Percentiles rank a stretch among this genome's conserved stretches.
These are phyloP conservation scores for Aciculosporium take DNA, from an alignment of 2,329 filamentous ascomycete genomes.

Conservation along the genomic window DNA sequence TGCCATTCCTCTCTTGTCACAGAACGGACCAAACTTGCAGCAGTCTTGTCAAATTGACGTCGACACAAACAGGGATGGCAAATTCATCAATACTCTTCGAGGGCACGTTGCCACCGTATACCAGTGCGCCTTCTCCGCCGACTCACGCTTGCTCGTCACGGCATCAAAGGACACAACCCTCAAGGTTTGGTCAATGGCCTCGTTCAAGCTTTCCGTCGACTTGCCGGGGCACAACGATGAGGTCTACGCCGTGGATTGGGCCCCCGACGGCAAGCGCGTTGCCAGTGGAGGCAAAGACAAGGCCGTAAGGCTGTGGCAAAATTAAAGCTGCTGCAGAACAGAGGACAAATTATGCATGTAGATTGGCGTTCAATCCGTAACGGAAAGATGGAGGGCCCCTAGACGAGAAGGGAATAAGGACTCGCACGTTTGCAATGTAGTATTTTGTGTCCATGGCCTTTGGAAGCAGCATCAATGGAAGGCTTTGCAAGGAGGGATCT, in stretches of 20 bases:
- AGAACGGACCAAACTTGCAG: background rate
- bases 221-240: slow-evolving; percentile 84
- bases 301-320: slow-evolving; percentile 51
- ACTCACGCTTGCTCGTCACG: slow-evolving; percentile 78
- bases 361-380: too few species aligned
- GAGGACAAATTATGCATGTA: background rate
- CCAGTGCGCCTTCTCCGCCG: slow-evolving; percentile 81
- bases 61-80: slow-evolving; percentile 39
- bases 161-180: slow-evolving; percentile 84
- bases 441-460: too few species aligned
- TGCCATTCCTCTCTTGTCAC: background rate
- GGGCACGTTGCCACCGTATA: slow-evolving; percentile 87
- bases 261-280: slow-evolving; percentile 74
- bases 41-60: background rate
- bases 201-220: slow-evolving; percentile 65
- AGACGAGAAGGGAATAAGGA: too few species aligned
- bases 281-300: slow-evolving; percentile 92
- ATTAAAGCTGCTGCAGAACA: slow-evolving; percentile 24
- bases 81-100: slow-evolving; percentile 74
- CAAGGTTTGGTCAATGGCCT: slow-evolving; percentile 86
- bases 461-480: too few species aligned
- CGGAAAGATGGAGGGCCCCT: too few species aligned
- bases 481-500: too few species aligned
- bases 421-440: too few species aligned
- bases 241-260: slow-evolving; percentile 92